phyloP scores from a whole-genome alignment of 495 filamentous ascomycete genomes.

The Friedmanniomyces simplex region DNA sequence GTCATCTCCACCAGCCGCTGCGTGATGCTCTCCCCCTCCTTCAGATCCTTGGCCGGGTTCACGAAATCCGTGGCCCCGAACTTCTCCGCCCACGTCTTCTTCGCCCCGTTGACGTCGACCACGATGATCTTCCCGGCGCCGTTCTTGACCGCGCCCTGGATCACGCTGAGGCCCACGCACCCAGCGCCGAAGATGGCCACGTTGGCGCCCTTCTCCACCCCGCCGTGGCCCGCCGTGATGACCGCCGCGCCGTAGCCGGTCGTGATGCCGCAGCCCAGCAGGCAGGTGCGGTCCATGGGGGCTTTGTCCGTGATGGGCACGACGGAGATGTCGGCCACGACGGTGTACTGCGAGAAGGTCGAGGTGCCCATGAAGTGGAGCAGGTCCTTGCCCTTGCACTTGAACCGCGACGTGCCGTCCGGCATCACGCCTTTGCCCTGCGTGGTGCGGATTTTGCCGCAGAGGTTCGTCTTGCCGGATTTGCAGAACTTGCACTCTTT shows the following conservation, averaged over 20 bases:
- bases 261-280: slow-evolving; percentile 96
- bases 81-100: slow-evolving; percentile 85
- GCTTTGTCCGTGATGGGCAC: slow-evolving; percentile 84
- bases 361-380: slow-evolving; percentile 99
- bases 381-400: slow-evolving; percentile 81
- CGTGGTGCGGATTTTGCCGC: slow-evolving; percentile 96
- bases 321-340: slow-evolving; percentile 96
- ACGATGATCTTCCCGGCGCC: slow-evolving; percentile 85
- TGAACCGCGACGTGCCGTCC: slow-evolving; percentile 92
- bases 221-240: slow-evolving; percentile 64
- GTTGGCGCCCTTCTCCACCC: slow-evolving; percentile 71
- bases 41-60: slow-evolving; percentile 68
- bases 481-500: slow-evolving; percentile 98
- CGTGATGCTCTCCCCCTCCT: slow-evolving; percentile 64
- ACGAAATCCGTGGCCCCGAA: slow-evolving; percentile 97
- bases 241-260: slow-evolving; percentile 95
- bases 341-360: slow-evolving; percentile 97
- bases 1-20: slow-evolving; percentile 94
- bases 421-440: slow-evolving; percentile 96
- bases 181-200: slow-evolving; percentile 94
- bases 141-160: slow-evolving; percentile 88
- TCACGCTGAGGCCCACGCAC: slow-evolving; percentile 87
- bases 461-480: slow-evolving; percentile 98
- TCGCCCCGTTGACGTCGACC: slow-evolving; percentile 85
- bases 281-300: slow-evolving; percentile 90